Evolutionary conservation across 495 filamentous ascomycete species (phyloP), one percentile per base, ranked within the genome.

Genomic region (Wilcoxina mikolae): DNA sequence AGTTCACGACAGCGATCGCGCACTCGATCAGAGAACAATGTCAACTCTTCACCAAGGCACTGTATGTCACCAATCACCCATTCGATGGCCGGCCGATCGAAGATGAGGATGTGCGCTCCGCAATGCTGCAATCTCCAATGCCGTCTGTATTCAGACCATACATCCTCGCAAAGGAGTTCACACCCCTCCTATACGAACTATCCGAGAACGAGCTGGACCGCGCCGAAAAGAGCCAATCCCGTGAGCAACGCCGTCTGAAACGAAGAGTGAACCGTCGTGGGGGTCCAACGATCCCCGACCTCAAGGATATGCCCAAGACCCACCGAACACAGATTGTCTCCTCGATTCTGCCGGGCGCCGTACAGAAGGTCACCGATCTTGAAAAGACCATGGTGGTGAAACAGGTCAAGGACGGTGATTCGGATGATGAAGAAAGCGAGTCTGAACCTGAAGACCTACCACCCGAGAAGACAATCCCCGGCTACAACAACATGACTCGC

Each of bases 1-100:
- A 98, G 68, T 98, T 98, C 65, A 93, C 86, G 5, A 98, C 91
- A 0, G 88, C 91, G 11, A 95, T 98, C 62, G 91, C 93, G 31
- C 91, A 96, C 69, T 89, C 84, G 22, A 98, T 98, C 55, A 83
- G 90, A 43, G 91, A 98, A 68, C 91, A 98, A 65, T 79, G 80
- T 45, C 91, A 98, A 65, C 76, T 95, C 0, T 98, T 95, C 62
- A 93, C 87, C 0, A 83, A 85, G 61, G 93, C 87, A 59, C 76
- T 98, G 45, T 98, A 94, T 66, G 87, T 89, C 59, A 78, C 90
- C 29, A 84, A 85, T 10, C 89, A 98, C 68, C 84, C 87, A 11
- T 96, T 96, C 66, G 91, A 98, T 67, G 91, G 91, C 22, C 78
- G 91, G 23, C 87, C 88, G 3, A 77, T 96, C 31, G 89, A 95